Conservation (phyloP, 192 early-diverging fungal species). For the Gigaspora rosea region DNA sequence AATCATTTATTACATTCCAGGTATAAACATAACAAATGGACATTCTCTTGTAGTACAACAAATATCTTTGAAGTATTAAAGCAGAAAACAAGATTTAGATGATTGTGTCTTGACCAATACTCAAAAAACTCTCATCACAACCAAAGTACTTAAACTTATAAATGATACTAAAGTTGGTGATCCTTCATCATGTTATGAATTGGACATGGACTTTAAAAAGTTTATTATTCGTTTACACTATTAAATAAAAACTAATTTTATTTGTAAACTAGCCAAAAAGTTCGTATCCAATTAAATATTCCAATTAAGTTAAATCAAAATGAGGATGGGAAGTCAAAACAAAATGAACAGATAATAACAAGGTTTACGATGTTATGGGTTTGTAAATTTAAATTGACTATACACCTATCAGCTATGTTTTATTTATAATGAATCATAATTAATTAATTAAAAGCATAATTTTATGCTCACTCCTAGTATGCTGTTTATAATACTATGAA, state of each 20-base stretch:
- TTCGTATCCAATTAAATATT: conserved; percentile 85
- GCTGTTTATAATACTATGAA: conserved; percentile 99
- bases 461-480: conserved; percentile 46
- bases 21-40: conserved; percentile 92
- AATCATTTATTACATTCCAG: conserved; percentile 28
- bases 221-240: conserved; percentile 9
- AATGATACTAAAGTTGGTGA: conserved; percentile 60
- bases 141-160: conserved; percentile 68
- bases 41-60: conserved; percentile 90
- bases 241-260: neutral
- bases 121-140: conserved; percentile 78
- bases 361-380: conserved; percentile 90
- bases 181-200: conserved; percentile 59
- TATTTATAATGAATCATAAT: too few relatives aligned
- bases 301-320: conserved; percentile 87
- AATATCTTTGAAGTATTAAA: conserved; percentile 73
- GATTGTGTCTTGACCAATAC: conserved; percentile 63
- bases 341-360: conserved; percentile 76
- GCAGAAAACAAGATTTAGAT: conserved; percentile 65
- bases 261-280: conserved; percentile 71
- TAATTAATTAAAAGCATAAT: neutral
- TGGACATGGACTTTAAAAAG: conserved; percentile 82
- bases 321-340: conserved; percentile 85
- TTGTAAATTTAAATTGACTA: conserved; percentile 9
- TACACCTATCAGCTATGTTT: too few relatives aligned